phyloP scores from a whole-genome alignment of 148 eudicot species.

The Amaranthus palmeri region DNA sequence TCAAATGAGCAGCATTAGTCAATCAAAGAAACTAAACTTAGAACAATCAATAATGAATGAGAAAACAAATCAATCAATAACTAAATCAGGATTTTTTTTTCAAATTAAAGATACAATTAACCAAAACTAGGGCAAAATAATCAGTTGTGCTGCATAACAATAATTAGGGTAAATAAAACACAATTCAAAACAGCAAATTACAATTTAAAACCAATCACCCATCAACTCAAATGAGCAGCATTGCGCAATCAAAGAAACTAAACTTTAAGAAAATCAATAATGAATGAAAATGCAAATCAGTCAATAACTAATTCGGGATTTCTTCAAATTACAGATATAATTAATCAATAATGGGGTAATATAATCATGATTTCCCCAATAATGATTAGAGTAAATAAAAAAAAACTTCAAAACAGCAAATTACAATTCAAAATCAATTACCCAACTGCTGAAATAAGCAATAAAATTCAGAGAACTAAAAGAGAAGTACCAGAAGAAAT shows the following conservation, averaged over 20 bases:
- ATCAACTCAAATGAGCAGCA: background rate
- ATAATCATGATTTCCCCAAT: too few species aligned
- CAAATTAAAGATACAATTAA: too few species aligned
- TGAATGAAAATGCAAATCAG: background rate
- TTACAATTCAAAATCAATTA: background rate
- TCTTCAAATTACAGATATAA: too few species aligned
- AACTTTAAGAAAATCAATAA: background rate
- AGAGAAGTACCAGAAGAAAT: conserved; percentile 70
- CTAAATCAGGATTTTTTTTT: too few species aligned
- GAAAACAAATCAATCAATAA: too few species aligned
- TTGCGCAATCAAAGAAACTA: background rate
- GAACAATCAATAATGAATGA: too few species aligned
- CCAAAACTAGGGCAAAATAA: too few species aligned
- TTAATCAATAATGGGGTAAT: too few species aligned
- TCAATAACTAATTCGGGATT: background rate
- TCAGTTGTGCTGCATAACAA: too few species aligned
- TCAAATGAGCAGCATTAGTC: too few species aligned
- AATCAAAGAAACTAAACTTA: too few species aligned
- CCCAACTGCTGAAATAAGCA: background rate
- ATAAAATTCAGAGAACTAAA: background rate
- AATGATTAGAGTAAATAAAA: background rate
- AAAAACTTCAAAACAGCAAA: background rate
- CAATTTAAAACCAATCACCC: background rate
- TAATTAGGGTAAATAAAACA: background rate
- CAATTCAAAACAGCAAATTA: background rate